phyloP scores from a whole-genome alignment of 2,329 filamentous ascomycete genomes.

The Zymoseptoria tritici region DNA sequence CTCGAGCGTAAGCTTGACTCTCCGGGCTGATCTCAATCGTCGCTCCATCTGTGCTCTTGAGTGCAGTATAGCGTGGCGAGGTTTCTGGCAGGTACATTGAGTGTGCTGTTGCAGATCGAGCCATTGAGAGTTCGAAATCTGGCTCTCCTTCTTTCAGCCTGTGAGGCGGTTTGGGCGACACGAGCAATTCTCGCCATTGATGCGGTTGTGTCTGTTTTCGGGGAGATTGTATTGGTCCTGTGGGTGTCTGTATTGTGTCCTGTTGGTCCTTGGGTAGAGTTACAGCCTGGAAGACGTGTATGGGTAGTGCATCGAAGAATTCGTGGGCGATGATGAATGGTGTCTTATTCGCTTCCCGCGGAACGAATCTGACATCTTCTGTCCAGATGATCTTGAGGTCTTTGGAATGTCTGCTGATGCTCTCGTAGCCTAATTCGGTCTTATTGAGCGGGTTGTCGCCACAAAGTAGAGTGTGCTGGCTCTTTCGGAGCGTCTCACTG shows the following conservation, averaged over 20 bases:
- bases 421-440: constrained; percentile 65
- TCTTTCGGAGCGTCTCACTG: constrained; percentile 66
- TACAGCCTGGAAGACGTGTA: constrained; percentile 85
- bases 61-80: constrained; percentile 67
- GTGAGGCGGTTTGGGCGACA: constrained; percentile 53
- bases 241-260: constrained; percentile 39
- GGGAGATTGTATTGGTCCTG: constrained; percentile 39
- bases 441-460: constrained; percentile 62
- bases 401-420: constrained; percentile 65
- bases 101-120: constrained; percentile 69
- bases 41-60: constrained; percentile 60
- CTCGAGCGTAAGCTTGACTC: constrained; percentile 66
- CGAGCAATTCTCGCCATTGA: constrained; percentile 78
- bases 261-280: constrained; percentile 25
- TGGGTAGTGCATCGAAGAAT: constrained; percentile 96
- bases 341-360: constrained; percentile 57
- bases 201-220: constrained; percentile 26
- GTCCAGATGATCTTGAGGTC: constrained; percentile 76
- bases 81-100: constrained; percentile 77
- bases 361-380: constrained; percentile 78
- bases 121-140: constrained; percentile 82
- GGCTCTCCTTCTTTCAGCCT: constrained; percentile 47
- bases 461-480: constrained; percentile 77
- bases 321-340: constrained; percentile 96
- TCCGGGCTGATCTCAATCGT: constrained; percentile 89